A percentile compares a stretch with the other conserved stretches of the same genome.
Evolutionary conservation across 257 asterid species (phyloP).

Genomic region (Solanum tacnaense): DNA sequence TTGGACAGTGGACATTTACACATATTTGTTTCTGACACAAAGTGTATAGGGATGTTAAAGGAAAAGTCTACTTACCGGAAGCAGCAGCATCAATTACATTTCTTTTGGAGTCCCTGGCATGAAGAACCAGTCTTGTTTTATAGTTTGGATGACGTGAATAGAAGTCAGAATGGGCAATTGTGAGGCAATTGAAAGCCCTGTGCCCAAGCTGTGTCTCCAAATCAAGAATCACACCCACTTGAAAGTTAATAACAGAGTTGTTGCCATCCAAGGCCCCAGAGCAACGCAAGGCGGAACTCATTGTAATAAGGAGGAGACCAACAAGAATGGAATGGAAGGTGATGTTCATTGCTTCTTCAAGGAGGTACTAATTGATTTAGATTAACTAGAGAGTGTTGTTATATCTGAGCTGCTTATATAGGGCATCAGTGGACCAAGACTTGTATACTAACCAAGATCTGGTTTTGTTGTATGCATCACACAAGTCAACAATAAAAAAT

Average conservation of each 20-base stretch:
- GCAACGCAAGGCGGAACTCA: not conserved
- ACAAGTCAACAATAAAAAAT: not conserved
- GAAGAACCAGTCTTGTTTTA: conserved; percentile 15
- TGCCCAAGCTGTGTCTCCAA: conserved; percentile 11
- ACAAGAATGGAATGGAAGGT: not conserved
- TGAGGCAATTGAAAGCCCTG: conserved; percentile 7
- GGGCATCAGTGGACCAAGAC: not conserved
- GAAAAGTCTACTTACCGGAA: conserved; percentile 3
- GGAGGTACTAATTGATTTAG: not conserved
- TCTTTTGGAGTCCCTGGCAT: conserved; percentile 13
- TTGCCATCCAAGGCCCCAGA: not conserved
- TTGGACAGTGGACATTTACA: not conserved
- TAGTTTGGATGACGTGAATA: conserved; percentile 9
- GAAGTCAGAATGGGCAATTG: conserved; percentile 17
- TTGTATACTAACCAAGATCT: not conserved
- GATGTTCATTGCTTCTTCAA: not conserved
- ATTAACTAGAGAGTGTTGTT: not conserved
- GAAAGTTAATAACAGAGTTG: not conserved
- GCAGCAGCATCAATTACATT: conserved; percentile 17
- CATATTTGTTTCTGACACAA: not conserved
- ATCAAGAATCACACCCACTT: conserved; percentile 24
- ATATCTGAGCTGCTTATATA: not conserved
- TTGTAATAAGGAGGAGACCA: not conserved
- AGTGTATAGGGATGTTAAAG: not conserved
- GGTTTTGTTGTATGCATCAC: not conserved